Base-by-base conservation (phyloP, 306 rosid species). In the Inga laurina region DNA sequence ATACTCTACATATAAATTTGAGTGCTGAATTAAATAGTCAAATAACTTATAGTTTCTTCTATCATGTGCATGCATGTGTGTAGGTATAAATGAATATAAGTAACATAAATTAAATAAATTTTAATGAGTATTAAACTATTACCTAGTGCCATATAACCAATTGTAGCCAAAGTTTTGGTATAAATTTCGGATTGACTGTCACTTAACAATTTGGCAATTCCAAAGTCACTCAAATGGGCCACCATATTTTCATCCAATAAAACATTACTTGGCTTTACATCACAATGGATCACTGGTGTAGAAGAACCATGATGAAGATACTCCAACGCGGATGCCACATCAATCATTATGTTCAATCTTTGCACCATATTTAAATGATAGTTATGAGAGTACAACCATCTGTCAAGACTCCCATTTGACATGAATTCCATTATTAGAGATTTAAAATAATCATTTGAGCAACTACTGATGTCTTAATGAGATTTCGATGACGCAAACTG, bases 141-240 rank as follows among this genome's bases (percentile, higher is more conserved):
- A 72, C 56, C 76, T 44, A 57, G 76, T 72, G 76, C 56, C 35
- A 72, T 72, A 5, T 44, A 72, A 15, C 56, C 76, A 43, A 72
- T 3, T 2, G 76, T 44, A 10, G 76, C 56, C 3, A 72, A 72
- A 11, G 56, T 72, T 32, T 44, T 13, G 4, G 56, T 72, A 13
- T 22, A 5, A 43, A 72, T 72, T 72, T 72, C 11, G 8, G 16
- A 22, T 10, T 44, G 37, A 0, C 5, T 3, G 3, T 72, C 37
- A 12, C 6, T 30, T 22, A 72, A 22, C 5, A 72, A 2, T 72
- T 72, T 72, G 56, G 56, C 35, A n/a, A 72, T 72, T 44, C 76
- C 76, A 44, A 72, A 72, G 14, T 72, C 56, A 45, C 56, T 72
- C 3, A 72, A 49, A 72, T 72, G 76, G 2, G 76, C 76, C n/a